Conservation (phyloP, 768 basidiomycete genomes). For the Guyanaporus albipodus region DNA sequence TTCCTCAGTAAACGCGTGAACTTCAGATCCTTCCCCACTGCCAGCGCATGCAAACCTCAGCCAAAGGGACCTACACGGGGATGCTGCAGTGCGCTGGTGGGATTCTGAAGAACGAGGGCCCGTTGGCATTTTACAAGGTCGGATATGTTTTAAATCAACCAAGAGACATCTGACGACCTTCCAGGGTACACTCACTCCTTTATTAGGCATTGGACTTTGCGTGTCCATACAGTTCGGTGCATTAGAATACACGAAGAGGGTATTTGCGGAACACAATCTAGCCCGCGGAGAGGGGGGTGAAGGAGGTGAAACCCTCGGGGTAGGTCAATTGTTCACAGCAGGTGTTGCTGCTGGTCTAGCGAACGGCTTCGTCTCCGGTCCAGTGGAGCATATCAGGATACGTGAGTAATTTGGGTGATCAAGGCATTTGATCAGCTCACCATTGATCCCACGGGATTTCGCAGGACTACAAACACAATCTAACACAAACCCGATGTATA, state of each 20-base stretch:
- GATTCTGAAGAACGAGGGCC: constrained; percentile 87
- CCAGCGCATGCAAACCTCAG: constrained; percentile 92
- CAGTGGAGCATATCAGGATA: constrained; percentile 97
- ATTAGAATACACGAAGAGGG: constrained; percentile 80
- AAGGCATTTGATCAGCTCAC: not conserved
- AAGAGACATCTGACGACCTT: constrained; percentile 3
- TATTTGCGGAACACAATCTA: constrained; percentile 64
- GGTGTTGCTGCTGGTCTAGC: constrained; percentile 86
- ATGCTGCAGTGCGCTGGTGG: constrained; percentile 90
- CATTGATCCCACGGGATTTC: no score
- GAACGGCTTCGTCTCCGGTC: constrained; percentile 91
- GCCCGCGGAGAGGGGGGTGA: constrained; percentile 56
- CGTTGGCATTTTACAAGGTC: constrained; percentile 94
- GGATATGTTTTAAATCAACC: not conserved
- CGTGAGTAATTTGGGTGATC: constrained; percentile 14
- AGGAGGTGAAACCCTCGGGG: constrained; percentile 56
- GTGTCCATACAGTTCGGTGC: constrained; percentile 96
- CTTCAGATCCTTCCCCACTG: constrained; percentile 12
- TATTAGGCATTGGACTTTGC: constrained; percentile 89
- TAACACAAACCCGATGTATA: constrained; percentile 67
- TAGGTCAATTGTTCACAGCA: constrained; percentile 64
- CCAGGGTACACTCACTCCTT: constrained; percentile 85
- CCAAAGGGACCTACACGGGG: constrained; percentile 83
- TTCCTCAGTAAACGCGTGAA: not conserved
- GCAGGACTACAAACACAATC: constrained; percentile 90